Percentiles rank a stretch among this genome's conserved stretches.
These are phyloP conservation scores for Colletotrichum gloeosporioides DNA, from an alignment of 2,329 filamentous ascomycete species.

Conservation along the genomic window DNA sequence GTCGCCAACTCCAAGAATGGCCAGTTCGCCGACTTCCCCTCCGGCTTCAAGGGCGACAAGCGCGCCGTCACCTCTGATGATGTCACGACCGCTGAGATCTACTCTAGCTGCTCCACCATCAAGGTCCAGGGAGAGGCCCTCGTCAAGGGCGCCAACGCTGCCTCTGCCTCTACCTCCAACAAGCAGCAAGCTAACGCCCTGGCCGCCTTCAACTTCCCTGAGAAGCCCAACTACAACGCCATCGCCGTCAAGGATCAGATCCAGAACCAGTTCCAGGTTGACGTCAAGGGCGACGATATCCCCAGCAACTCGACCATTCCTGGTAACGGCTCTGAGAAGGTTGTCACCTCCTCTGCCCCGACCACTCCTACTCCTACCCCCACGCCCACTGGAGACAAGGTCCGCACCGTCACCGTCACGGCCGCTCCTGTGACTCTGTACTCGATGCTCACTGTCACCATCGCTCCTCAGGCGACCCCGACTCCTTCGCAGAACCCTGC, in stretches of 20 bases:
- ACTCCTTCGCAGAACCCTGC: conserved; percentile 45
- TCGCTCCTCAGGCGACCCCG: conserved; percentile 33
- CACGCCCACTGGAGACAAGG: neutral
- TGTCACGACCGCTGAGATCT: conserved; percentile 40
- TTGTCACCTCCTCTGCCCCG: conserved; percentile 22
- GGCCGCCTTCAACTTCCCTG: conserved; percentile 32
- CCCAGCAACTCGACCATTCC: neutral
- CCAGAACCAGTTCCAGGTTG: conserved; percentile 48
- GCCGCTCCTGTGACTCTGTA: conserved; percentile 22
- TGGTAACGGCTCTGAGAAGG: conserved; percentile 25
- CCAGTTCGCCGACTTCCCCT: conserved; percentile 46
- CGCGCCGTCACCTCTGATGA: conserved; percentile 14
- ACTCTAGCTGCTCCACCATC: conserved; percentile 29
- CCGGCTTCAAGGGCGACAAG: conserved; percentile 20
- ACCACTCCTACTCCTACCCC: conserved; percentile 19
- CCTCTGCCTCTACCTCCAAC: conserved; percentile 22
- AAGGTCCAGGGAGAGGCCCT: conserved; percentile 21
- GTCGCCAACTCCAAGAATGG: conserved; percentile 42
- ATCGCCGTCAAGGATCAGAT: conserved; percentile 53
- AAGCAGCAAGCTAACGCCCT: neutral
- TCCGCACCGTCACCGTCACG: conserved; percentile 17
- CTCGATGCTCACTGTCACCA: conserved; percentile 42
- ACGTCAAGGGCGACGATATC: conserved; percentile 33
- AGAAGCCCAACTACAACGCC: conserved; percentile 44
- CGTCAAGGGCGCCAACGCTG: neutral